phyloP scores from a whole-genome alignment of 2,329 filamentous ascomycete genomes.

The Epichloe scottii region DNA sequence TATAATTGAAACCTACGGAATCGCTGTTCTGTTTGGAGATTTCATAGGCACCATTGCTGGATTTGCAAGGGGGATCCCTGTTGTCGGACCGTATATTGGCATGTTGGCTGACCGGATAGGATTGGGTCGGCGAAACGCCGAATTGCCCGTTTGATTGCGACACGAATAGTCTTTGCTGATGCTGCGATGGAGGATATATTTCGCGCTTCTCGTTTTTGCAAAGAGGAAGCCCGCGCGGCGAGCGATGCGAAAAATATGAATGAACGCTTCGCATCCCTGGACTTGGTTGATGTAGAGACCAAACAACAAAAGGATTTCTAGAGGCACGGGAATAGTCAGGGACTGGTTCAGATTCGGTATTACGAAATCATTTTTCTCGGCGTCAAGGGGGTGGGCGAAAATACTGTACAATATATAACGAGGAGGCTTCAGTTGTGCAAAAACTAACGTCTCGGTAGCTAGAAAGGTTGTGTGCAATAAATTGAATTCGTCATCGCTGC shows the following conservation, averaged over 20 bases:
- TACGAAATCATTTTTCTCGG: neutral
- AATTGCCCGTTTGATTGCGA: slow-evolving; percentile 56
- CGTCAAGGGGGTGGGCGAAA: neutral
- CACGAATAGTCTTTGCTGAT: neutral
- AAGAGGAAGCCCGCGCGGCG: neutral
- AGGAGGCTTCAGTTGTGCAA: neutral
- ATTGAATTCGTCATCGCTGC: neutral
- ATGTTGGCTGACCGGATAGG: slow-evolving; percentile 58
- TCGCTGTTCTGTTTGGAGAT: slow-evolving; percentile 87
- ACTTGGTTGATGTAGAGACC: neutral
- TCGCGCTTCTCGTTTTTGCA: neutral
- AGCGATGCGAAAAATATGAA: neutral
- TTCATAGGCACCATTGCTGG: slow-evolving; percentile 86
- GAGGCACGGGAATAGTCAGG: neutral
- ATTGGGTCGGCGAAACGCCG: slow-evolving; percentile 57
- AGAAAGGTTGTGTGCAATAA: neutral
- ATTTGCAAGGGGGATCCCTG: slow-evolving; percentile 72
- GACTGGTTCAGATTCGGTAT: neutral
- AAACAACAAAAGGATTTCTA: neutral
- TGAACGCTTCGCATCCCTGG: neutral
- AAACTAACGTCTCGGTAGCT: neutral
- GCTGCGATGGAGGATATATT: neutral
- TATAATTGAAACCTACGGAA: slow-evolving; percentile 80
- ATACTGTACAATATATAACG: neutral
- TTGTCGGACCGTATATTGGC: slow-evolving; percentile 79